Base-by-base conservation (phyloP, 1,139 yeast species). In the Yamadazyma trypodendri region DNA sequence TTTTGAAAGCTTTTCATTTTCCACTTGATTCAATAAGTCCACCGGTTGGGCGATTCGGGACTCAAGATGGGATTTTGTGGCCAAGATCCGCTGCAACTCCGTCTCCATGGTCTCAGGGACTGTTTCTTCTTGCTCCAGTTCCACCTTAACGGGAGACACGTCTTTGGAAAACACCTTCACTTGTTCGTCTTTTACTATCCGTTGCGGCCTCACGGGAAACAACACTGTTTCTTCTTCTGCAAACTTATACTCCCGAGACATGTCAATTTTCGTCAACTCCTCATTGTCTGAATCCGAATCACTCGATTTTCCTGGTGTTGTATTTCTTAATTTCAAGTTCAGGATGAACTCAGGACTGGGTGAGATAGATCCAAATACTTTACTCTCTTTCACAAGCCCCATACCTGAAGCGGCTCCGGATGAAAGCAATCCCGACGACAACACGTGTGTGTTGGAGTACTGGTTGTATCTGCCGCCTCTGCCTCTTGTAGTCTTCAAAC, bases 381-480 rank as follows among this genome's bases (percentile, higher is more conserved):
- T 31, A 5, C 25, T 30, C 6, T 36, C 41, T 20, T 32, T 30
- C 10, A 58, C 51, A 40, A 59, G 35, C 43, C 66, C 52, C 50
- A 57, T 36, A 49, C 58, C 40, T 1, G 70, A 56, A 3, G 79
- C 84, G 10, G 79, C 75, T 6, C 87, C 87, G 23, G 84, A 73
- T 6, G 88, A 76, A 41, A 84, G 64, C 0, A 90, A 88, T 22
- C 94, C 94, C 2, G 84, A 68, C 1, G 84, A 73, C 8, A 84
- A 81, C 33, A 84, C 63, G 49, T 80, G 86, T 0, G 90, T 83
- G 24, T 84, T 84, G 6, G 75, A 77, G 44, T 79, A 63, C 33
- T 71, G 70, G 40, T 56, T 60, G n/a, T n/a, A n/a, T 40, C 77
- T 58, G 16, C 75, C 72, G 31, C 70, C 72, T 39, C 71, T 53